These are phyloP conservation scores for Trichoderma pleuroti DNA, from an alignment of 2,329 filamentous ascomycete species.

Conservation along the genomic window DNA sequence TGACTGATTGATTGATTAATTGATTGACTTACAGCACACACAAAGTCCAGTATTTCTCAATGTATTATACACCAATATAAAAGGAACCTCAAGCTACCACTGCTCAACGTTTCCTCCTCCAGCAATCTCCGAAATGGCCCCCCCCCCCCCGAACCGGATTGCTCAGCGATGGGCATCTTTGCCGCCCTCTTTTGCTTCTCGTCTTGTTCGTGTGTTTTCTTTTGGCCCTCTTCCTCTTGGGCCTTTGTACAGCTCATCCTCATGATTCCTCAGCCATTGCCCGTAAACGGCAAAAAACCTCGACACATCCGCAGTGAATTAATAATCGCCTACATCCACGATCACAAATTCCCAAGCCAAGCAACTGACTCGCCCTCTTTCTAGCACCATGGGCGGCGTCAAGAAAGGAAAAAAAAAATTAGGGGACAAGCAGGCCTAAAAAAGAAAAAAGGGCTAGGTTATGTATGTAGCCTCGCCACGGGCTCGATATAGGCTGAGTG, in stretches of 20 bases:
- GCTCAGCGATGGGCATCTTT: background rate
- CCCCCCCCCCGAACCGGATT: background rate
- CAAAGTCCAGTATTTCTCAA: no score
- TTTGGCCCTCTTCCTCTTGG: background rate
- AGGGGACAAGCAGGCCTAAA: background rate
- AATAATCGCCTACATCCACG: background rate
- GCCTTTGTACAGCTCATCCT: background rate
- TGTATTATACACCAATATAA: no score
- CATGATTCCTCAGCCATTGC: background rate
- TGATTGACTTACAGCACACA: no score
- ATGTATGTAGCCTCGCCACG: background rate
- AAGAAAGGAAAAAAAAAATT: background rate
- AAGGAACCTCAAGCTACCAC: no score
- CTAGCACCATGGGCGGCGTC: background rate
- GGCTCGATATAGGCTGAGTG: background rate
- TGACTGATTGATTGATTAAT: no score
- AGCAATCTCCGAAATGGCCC: no score
- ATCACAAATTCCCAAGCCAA: background rate
- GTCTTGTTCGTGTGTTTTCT: background rate
- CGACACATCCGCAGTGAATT: background rate
- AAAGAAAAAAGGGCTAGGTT: background rate
- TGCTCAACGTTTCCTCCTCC: no score
- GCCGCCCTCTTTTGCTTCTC: background rate
- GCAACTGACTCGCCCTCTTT: background rate
- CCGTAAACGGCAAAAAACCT: background rate